Conservation (phyloP, 331 rosid genomes). For the Ulmus americana region DNA sequence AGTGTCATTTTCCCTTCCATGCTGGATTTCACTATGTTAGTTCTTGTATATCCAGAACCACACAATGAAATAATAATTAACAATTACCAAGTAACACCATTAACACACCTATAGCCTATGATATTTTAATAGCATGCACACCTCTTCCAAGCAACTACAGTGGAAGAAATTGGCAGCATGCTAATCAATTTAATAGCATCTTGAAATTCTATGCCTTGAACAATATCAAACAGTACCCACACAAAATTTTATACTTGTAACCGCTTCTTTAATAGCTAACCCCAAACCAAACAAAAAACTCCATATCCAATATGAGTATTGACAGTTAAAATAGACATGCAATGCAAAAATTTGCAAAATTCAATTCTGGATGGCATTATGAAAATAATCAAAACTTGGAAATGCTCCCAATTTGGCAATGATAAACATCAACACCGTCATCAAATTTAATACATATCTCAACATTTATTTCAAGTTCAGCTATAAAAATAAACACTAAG, state of each 20-base stretch:
- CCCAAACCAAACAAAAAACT: constrained; percentile 25
- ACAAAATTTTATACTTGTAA: constrained; percentile 27
- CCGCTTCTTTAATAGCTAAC: constrained; percentile 17
- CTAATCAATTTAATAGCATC: constrained; percentile 83
- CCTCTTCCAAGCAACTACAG: constrained; percentile 70
- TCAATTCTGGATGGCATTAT: constrained; percentile 41
- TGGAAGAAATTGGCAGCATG: constrained; percentile 83
- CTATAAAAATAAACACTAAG: background rate
- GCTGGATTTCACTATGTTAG: background rate
- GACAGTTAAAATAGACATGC: constrained; percentile 25
- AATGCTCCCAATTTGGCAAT: constrained; percentile 41
- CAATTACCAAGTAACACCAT: background rate
- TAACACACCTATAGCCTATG: constrained; percentile 1
- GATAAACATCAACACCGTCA: constrained; percentile 1
- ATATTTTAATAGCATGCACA: constrained; percentile 27
- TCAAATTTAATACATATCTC: background rate
- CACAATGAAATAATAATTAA: constrained; percentile 1
- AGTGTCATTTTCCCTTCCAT: background rate
- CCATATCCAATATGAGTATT: constrained; percentile 29
- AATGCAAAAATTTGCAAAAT: constrained; percentile 32
- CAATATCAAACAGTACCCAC: constrained; percentile 96
- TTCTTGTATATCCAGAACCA: constrained; percentile 2
- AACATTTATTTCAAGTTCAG: background rate
- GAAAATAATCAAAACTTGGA: constrained; percentile 38
- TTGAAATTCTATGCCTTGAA: constrained; percentile 80